phyloP scores from a whole-genome alignment of 331 rosid genomes.

The Ulmus americana region DNA sequence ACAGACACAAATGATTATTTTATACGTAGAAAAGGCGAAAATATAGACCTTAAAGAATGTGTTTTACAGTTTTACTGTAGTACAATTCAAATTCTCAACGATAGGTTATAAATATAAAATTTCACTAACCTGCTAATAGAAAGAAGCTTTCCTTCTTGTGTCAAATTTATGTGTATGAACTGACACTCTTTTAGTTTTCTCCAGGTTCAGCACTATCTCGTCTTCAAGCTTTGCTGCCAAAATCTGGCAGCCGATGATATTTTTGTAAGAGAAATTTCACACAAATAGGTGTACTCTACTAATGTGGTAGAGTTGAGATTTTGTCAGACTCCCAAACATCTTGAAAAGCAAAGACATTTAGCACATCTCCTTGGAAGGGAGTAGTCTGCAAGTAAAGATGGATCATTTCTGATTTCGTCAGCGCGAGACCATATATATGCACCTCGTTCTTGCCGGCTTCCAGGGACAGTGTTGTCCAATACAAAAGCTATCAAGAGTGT shows the following conservation, averaged over 20 bases:
- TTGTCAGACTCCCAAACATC: constrained; percentile 43
- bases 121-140: constrained; percentile 5
- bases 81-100: background rate
- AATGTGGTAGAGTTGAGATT: background rate
- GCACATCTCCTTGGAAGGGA: constrained; percentile 56
- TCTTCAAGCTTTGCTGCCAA: background rate
- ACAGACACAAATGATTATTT: too few relatives aligned
- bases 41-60: background rate
- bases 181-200: background rate
- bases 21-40: background rate
- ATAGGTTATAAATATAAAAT: background rate
- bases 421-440: constrained; percentile 60
- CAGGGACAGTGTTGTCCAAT: constrained; percentile 84
- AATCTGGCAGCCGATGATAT: background rate
- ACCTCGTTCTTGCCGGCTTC: constrained; percentile 76
- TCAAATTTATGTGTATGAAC: background rate
- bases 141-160: background rate
- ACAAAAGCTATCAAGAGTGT: constrained; percentile 67
- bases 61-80: background rate
- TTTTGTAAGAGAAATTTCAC: background rate
- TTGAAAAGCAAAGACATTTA: constrained; percentile 39
- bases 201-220: background rate
- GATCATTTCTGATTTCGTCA: constrained; percentile 52
- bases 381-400: constrained; percentile 57
- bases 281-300: background rate